Base-by-base conservation (phyloP, 495 filamentous ascomycete genomes). In the Neurospora pannonica region DNA sequence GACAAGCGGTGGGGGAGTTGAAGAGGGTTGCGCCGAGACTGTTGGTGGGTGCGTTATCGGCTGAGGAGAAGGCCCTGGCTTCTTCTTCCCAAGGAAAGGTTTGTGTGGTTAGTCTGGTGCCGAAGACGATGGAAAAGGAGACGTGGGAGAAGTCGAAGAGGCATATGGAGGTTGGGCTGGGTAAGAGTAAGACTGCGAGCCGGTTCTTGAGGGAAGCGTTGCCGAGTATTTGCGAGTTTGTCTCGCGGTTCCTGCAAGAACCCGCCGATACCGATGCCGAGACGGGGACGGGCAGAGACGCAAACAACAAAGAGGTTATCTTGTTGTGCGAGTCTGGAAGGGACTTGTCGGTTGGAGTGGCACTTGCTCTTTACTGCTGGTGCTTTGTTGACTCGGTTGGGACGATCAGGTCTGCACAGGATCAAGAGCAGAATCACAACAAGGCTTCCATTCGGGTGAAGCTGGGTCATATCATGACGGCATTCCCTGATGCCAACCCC, bases 361-460 rank as follows among this genome's bases (percentile, higher is more conserved):
- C 74, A 77, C 91, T 74, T 0, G 84, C 85, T 38, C 77, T 86
- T 8, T 78, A 79, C 70, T 87, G 85, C 73, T 84, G 80, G 73
- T 77, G 80, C 38, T 83, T 85, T 70, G 54, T 36, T 3, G 82
- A 84, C 74, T 77, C 76, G 17, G 74, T 77, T 9, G 85, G 84
- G 8, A 78, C 74, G 4, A 42, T 81, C 31, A 72, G 72, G 17
- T 60, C 77, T 11, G 74, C 75, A n/a, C 70, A 19, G 36, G 71
- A 73, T 3, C 24, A 43, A 78, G 54, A 75, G 75, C 77, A 81
- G 43, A 74, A 80, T 5, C 87, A 94, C 60, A 88, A 88, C 81
- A 98, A 98, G 81, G 84, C 84, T n/a, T 86, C 91, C 70, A 93
- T 98, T 77, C 88, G 91, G 71, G 88, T 90, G 71, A 87, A 90